Conservation (phyloP, 2,329 filamentous ascomycete species). For the Stenocarpella maydis region DNA sequence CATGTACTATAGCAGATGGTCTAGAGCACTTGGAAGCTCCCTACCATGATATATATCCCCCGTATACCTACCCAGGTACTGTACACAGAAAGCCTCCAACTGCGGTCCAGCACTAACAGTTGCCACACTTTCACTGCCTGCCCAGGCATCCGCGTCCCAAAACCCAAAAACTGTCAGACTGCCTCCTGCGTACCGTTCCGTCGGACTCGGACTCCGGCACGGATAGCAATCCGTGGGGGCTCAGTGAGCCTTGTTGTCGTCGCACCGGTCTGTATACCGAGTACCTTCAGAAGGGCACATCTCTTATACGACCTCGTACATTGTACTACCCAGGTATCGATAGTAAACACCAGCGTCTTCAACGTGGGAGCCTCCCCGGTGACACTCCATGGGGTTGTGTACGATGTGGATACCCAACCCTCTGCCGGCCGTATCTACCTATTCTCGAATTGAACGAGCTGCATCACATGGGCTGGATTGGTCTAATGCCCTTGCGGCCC, state of each 20-base stretch:
- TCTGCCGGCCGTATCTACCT: too few relatives aligned
- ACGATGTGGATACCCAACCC: neutral
- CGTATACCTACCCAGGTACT: neutral
- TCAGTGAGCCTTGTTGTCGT: neutral
- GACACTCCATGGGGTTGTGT: too few relatives aligned
- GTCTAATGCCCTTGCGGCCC: neutral
- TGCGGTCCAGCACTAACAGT: neutral
- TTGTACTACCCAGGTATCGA: too few relatives aligned
- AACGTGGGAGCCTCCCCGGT: too few relatives aligned
- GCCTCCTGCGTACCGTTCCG: constrained; percentile 1
- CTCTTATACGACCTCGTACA: too few relatives aligned
- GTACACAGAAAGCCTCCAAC: neutral
- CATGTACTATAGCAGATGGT: too few relatives aligned
- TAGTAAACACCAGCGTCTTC: too few relatives aligned
- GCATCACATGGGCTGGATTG: too few relatives aligned
- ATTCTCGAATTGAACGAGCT: neutral
- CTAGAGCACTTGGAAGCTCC: constrained; percentile 15
- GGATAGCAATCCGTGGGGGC: constrained; percentile 1
- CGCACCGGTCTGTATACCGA: too few relatives aligned
- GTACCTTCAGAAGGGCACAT: too few relatives aligned
- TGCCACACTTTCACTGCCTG: constrained; percentile 8
- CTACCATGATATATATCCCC: neutral
- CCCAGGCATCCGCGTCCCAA: constrained; percentile 6
- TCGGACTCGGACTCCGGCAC: constrained; percentile 18
- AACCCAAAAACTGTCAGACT: neutral